Percentiles rank a stretch among this genome's conserved stretches.
Conservation (phyloP, 1,139 yeast genomes). For the Martiniozyma asiatica region DNA sequence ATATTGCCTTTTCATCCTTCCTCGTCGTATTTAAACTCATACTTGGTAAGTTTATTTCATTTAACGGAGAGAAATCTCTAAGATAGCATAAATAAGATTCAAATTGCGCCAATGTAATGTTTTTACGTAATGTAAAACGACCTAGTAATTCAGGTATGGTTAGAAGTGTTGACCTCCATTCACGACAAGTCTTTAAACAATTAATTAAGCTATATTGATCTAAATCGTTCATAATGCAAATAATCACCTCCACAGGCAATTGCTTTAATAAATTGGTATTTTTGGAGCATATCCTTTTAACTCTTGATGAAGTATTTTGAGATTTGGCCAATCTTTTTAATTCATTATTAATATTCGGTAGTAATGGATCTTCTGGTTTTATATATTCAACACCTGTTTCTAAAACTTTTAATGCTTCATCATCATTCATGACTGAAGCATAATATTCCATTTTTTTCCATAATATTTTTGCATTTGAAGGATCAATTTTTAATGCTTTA, state of each 20-base stretch:
- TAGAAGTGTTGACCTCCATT: slow-evolving; percentile 8
- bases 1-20: neutral
- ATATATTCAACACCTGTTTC: neutral
- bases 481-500: slow-evolving; percentile 3
- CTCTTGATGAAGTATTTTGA: neutral
- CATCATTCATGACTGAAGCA: slow-evolving; percentile 7
- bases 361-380: neutral
- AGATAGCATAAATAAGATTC: slow-evolving; percentile 5
- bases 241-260: slow-evolving; percentile 8
- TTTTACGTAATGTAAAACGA: slow-evolving; percentile 2
- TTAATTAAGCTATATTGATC: slow-evolving; percentile 4
- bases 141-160: slow-evolving; percentile 8
- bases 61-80: slow-evolving; percentile 6
- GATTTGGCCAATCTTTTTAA: neutral
- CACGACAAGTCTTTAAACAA: slow-evolving; percentile 7
- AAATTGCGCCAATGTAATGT: slow-evolving; percentile 2
- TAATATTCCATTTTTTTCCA: slow-evolving; percentile 2
- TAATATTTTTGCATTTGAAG: slow-evolving; percentile 4
- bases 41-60: slow-evolving; percentile 2
- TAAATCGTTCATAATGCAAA: slow-evolving; percentile 4
- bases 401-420: slow-evolving; percentile 5
- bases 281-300: slow-evolving; percentile 3
- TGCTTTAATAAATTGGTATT: slow-evolving; percentile 6
- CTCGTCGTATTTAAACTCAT: slow-evolving; percentile 2
- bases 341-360: neutral